Evolutionary conservation across 306 rosid species (phyloP), one percentile per base, ranked within the genome.

Genomic region (Vachellia collinsii): DNA sequence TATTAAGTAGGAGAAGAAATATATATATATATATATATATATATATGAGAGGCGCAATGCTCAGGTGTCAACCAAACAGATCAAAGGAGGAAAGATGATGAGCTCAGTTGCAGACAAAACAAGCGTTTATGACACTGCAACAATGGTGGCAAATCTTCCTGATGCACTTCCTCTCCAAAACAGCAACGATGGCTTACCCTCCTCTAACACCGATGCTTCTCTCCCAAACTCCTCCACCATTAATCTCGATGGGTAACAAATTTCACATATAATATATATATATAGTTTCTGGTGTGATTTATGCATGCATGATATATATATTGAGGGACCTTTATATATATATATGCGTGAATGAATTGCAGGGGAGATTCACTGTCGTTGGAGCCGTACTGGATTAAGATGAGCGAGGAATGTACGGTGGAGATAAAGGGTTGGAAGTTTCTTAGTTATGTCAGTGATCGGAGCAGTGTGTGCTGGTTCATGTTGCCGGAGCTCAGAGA

Each of bases 351-450:
- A 9, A 4, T 59, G 6, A 59, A 59, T 59, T 59, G 68, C 88
- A 94, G 97, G 47, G 99, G 99, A 22, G 94, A 92, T 74, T 93
- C 95, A 9, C 3, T 62, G 78, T 75, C 79, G 70, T 92, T 79
- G 3, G 80, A 38, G 34, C 0, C 81, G 22, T 94, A 82, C 36
- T 92, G 98, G 98, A 84, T 16, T 77, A 84, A 77, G 74, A 74
- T 46, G 86, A 83, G 84, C 7, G 95, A 92, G 20, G 82, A 83
- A 11, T 83, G 97, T 58, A 87, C 73, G 22, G 83, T 92, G 81
- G 91, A 74, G 84, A 92, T 94, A 11, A 78, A 83, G 59, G 97
- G 93, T 1, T 13, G 81, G 20, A 91, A 91, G 0, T 34, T 79
- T 22, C 75, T 90, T 92, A 91, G 97, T 74, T 94, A 94, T 62